These are phyloP conservation scores for Tarenaya hassleriana DNA, from an alignment of 345 rosid species.

Conservation along the genomic window DNA sequence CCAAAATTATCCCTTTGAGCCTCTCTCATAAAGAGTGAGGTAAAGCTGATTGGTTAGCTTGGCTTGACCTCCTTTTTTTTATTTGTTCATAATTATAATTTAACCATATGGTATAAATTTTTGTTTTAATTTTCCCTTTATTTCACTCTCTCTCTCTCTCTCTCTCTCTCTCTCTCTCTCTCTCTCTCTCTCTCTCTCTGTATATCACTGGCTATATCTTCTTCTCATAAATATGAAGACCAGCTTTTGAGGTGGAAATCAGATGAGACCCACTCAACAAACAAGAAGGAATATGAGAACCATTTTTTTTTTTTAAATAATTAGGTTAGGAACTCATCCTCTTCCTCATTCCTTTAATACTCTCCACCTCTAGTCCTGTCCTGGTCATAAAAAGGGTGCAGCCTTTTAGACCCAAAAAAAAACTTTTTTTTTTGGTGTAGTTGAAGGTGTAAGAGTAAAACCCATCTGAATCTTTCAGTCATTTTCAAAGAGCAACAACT, in stretches of 20 bases:
- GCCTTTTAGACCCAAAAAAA: conserved; percentile 15
- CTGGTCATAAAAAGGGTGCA: conserved; percentile 34
- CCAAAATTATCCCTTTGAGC: conserved; percentile 23
- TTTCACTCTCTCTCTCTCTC: conserved; percentile 18
- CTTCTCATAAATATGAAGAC: conserved; percentile 25
- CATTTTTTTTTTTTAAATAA: conserved; percentile 32
- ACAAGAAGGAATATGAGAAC: conserved; percentile 27
- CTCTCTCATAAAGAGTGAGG: conserved; percentile 23
- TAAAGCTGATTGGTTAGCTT: conserved; percentile 28
- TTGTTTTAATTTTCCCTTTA: conserved; percentile 20
- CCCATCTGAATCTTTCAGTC: not conserved
- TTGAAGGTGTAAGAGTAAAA: no score
- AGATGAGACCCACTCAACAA: conserved; percentile 30
- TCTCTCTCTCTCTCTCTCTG: conserved; percentile 1
- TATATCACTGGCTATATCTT: conserved; percentile 10
- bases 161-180: not conserved
- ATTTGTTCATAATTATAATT: conserved; percentile 1
- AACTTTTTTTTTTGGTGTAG: no score
- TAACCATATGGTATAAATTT: conserved; percentile 21
- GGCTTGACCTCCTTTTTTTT: conserved; percentile 8
- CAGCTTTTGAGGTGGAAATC: conserved; percentile 29
- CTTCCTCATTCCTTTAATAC: conserved; percentile 35
- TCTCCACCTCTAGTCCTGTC: conserved; percentile 30
- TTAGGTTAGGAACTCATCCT: conserved; percentile 34
- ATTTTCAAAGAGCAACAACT: not conserved